phyloP scores from a whole-genome alignment of 345 rosid species.

The Citrus reticulata region DNA sequence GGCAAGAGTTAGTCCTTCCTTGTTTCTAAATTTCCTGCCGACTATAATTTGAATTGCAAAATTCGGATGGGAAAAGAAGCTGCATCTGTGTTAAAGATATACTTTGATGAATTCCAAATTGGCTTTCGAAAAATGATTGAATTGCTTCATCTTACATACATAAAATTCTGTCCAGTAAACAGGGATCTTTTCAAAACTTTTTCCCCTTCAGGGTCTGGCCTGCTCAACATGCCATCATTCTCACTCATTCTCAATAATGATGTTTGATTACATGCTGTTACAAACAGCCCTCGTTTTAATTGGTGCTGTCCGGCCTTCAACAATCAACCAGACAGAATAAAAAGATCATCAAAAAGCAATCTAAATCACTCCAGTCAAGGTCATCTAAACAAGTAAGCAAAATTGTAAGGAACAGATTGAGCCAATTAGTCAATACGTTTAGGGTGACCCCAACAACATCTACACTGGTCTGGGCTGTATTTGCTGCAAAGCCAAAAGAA shows the following conservation, averaged over 20 bases:
- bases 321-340: too few relatives aligned
- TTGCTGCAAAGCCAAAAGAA: too few relatives aligned
- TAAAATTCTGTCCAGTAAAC: background rate
- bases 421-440: background rate
- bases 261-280: background rate
- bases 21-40: background rate
- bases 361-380: background rate
- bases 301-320: background rate
- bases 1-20: background rate
- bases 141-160: background rate
- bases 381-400: background rate
- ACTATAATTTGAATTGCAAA: background rate
- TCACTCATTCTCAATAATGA: background rate
- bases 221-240: background rate
- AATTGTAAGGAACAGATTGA: background rate
- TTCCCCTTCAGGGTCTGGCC: background rate
- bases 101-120: background rate
- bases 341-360: too few relatives aligned
- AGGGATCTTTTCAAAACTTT: background rate
- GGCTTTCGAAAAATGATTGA: background rate
- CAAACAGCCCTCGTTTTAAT: too few relatives aligned
- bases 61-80: background rate
- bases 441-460: too few relatives aligned
- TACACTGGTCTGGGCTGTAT: too few relatives aligned
- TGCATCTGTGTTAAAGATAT: background rate